Evolutionary conservation across 164 flowering plant genomes (phyloP), one percentile per base, ranked within the genome.

Genomic region (Tetracentron sinense): DNA sequence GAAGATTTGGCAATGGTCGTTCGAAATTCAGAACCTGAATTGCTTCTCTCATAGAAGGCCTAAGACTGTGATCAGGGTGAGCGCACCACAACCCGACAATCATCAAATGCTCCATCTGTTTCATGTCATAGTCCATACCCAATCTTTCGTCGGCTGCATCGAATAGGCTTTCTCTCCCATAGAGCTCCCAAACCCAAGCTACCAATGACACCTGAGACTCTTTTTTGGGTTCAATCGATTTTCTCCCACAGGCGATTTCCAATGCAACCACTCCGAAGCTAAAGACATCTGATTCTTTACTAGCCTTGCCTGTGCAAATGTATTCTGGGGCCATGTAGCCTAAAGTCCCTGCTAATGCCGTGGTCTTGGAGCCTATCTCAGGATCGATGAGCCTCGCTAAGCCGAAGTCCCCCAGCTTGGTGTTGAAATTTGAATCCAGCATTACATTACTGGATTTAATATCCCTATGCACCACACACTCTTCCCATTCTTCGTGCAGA

Each of bases 391-490:
- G 11, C 53, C 53, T 49, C 11, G 53, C 53, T 7, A 49, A 14
- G 12, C 53, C 53, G 8, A 49, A 20, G 21, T 49, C 53, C 26
- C 25, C 53, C 15, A 47, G 21, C 21, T 5, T 21, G 23, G 53
- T 26, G 6, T 14, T 49, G 4, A 49, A 49, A n/a, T 7, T 21
- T 6, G 53, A 49, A 49, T 49, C 53, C 25, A 47, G 19, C 21
- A 47, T 8, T 8, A 38, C 14, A 10, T 38, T 38, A 16, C 25
- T 20, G 25, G 22, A 50, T 0, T 25, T 50, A 7, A 50, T 50
- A 8, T 50, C 54, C 26, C 54, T 50, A 7, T 50, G 54, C 26
- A 50, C 54, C 54, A 50, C 54, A 10, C 28, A 53, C 19, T 53
- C 16, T 28, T 25, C 31, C 30, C 33, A 29, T 4, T 16, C 20